Percentiles rank a stretch among this genome's conserved stretches.
Evolutionary conservation across 2,329 filamentous ascomycete genomes (phyloP).

Genomic region (Zasmidium cellare): DNA sequence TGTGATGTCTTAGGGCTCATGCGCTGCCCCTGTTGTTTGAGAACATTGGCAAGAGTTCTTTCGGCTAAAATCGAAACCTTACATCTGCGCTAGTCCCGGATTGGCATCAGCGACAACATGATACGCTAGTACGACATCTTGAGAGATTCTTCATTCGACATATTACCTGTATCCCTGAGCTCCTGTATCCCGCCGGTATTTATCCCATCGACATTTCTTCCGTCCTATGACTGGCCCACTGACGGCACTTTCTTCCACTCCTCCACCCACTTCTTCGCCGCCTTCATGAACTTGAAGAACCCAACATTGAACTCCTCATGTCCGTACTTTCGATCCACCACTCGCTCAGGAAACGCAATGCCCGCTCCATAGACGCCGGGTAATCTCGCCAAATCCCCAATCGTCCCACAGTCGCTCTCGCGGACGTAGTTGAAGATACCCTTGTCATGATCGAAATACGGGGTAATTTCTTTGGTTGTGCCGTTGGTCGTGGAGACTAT

Average conservation of each 20-base stretch:
- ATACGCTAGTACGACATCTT: too few relatives aligned
- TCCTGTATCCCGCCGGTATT: too few relatives aligned
- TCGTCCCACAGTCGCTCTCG: conserved; percentile 15
- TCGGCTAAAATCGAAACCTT: too few relatives aligned
- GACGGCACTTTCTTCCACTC: conserved; percentile 45
- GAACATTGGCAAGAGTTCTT: too few relatives aligned
- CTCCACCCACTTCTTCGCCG: conserved; percentile 54
- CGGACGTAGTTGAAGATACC: conserved; percentile 34
- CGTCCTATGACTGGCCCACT: too few relatives aligned
- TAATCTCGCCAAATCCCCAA: conserved; percentile 35
- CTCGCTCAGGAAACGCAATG: conserved; percentile 63
- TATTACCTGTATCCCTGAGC: too few relatives aligned
- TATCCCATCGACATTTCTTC: too few relatives aligned
- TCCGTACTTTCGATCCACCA: conserved; percentile 60
- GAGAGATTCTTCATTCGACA: too few relatives aligned
- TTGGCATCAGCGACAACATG: too few relatives aligned
- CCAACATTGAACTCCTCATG: conserved; percentile 65
- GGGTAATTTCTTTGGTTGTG: conserved; percentile 33
- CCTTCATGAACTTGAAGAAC: conserved; percentile 67
- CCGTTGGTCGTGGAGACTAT: conserved; percentile 26
- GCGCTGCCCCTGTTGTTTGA: too few relatives aligned
- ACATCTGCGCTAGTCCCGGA: too few relatives aligned
- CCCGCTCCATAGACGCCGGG: conserved; percentile 61
- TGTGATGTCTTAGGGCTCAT: too few relatives aligned
- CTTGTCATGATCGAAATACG: conserved; percentile 48